phyloP scores from a whole-genome alignment of 495 filamentous ascomycete genomes.

The Achaetomiella virescens region DNA sequence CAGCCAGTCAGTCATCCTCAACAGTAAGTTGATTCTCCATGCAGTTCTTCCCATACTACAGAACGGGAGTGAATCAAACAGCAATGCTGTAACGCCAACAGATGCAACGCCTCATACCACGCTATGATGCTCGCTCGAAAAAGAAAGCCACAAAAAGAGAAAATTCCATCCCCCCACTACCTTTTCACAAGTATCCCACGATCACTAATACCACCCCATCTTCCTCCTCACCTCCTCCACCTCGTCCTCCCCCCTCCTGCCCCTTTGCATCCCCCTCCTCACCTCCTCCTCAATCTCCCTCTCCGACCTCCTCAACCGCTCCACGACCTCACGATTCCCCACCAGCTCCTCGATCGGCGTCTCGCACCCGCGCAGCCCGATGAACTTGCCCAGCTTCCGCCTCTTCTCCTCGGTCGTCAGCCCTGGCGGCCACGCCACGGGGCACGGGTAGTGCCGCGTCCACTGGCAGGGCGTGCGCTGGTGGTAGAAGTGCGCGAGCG shows the following conservation, averaged over 20 bases:
- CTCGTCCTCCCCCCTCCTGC: slow-evolving; percentile 33
- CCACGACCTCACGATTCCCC: slow-evolving; percentile 27
- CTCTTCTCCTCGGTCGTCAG: slow-evolving; percentile 52
- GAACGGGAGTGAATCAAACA: too few species aligned
- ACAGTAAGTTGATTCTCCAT: too few species aligned
- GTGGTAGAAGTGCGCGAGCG: slow-evolving; percentile 68
- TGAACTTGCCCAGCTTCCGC: slow-evolving; percentile 56
- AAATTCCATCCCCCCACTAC: not conserved
- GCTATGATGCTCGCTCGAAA: not conserved
- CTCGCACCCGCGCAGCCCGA: slow-evolving; percentile 60
- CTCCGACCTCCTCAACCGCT: slow-evolving; percentile 26
- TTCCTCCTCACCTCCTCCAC: slow-evolving; percentile 39
- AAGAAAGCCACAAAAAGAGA: not conserved
- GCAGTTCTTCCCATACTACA: too few species aligned
- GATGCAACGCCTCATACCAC: too few species aligned
- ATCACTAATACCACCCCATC: slow-evolving; percentile 33
- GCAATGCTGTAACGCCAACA: too few species aligned
- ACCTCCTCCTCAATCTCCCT: slow-evolving; percentile 23
- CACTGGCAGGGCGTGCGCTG: slow-evolving; percentile 54
- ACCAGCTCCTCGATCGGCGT: slow-evolving; percentile 38
- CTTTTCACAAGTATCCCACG: not conserved
- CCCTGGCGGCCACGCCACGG: slow-evolving; percentile 35
- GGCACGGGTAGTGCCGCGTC: slow-evolving; percentile 58
- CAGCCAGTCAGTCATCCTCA: too few species aligned
- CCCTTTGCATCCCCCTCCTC: slow-evolving; percentile 28